A percentile compares a stretch with the other conserved stretches of the same genome.
Conservation (phyloP, 495 filamentous ascomycete genomes). For the Podospora pseudoanserina region DNA sequence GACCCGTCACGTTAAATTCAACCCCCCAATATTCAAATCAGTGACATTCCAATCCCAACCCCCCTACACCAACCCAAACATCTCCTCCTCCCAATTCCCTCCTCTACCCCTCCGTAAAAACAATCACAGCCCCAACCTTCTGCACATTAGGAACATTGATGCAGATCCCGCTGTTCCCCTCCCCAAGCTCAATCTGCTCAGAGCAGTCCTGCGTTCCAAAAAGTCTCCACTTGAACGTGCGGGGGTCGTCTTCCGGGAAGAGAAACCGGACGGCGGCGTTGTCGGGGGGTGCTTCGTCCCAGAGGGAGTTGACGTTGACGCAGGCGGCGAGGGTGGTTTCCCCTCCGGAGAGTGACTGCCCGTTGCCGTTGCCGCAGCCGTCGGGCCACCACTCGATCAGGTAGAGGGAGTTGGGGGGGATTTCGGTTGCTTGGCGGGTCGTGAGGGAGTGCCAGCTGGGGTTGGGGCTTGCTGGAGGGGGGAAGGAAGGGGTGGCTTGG, state of each 20-base stretch:
- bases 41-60: neutral
- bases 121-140: neutral
- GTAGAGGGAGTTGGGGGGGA: constrained; percentile 12
- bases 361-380: constrained; percentile 10
- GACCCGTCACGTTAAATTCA: too few species aligned
- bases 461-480: neutral
- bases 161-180: neutral
- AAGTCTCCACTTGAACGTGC: neutral
- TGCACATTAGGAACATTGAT: neutral
- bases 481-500: neutral
- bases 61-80: neutral
- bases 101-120: neutral
- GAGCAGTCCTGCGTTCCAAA: neutral
- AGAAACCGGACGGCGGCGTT: constrained; percentile 4
- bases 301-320: constrained; percentile 9
- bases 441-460: neutral
- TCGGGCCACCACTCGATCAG: constrained; percentile 9
- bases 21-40: too few species aligned
- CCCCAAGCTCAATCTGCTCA: neutral
- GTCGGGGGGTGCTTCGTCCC: neutral
- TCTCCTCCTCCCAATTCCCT: neutral
- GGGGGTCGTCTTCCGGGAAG: neutral
- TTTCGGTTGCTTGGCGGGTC: neutral
- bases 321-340: constrained; percentile 7
- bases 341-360: neutral